Evolutionary conservation across 441 rosid genomes (phyloP).

Genomic region (Metrosideros polymorpha): DNA sequence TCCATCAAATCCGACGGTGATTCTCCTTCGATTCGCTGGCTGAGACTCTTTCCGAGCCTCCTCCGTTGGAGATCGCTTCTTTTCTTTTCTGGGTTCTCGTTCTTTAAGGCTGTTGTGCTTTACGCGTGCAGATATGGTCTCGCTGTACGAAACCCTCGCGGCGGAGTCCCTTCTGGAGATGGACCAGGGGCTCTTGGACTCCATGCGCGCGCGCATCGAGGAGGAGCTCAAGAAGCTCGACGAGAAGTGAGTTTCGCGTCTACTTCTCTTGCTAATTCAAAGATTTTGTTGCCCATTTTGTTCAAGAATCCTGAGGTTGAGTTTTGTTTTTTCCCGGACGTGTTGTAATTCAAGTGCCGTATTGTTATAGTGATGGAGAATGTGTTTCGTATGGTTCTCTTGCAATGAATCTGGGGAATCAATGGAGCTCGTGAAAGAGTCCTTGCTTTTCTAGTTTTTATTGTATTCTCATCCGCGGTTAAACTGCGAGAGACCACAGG

Average conservation of each 20-base stretch:
- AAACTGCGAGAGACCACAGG: no score
- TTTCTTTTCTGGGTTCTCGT: no score
- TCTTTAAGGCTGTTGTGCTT: background rate
- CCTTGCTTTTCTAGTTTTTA: background rate
- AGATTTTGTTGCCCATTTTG: background rate
- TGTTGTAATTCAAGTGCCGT: background rate
- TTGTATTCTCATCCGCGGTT: background rate
- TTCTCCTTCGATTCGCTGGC: background rate
- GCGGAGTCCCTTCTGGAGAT: conserved; percentile 51
- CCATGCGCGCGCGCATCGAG: conserved; percentile 58
- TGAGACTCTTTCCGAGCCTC: no score
- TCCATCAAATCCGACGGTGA: conserved; percentile 68
- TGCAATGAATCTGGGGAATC: background rate
- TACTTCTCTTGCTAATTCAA: background rate
- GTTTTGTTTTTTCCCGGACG: background rate
- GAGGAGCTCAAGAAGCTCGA: conserved; percentile 90
- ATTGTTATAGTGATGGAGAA: background rate
- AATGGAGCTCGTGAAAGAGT: background rate
- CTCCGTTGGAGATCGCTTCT: no score
- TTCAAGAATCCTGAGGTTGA: background rate
- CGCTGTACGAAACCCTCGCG: conserved; percentile 87
- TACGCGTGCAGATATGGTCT: conserved; percentile 56
- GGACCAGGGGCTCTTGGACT: conserved; percentile 57
- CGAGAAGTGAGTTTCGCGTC: conserved; percentile 54
- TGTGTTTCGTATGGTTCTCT: background rate